Percentiles rank a stretch among this genome's conserved stretches.
Evolutionary conservation across 139 green algal genomes (phyloP).

Genomic region (Marvania coccoides): DNA sequence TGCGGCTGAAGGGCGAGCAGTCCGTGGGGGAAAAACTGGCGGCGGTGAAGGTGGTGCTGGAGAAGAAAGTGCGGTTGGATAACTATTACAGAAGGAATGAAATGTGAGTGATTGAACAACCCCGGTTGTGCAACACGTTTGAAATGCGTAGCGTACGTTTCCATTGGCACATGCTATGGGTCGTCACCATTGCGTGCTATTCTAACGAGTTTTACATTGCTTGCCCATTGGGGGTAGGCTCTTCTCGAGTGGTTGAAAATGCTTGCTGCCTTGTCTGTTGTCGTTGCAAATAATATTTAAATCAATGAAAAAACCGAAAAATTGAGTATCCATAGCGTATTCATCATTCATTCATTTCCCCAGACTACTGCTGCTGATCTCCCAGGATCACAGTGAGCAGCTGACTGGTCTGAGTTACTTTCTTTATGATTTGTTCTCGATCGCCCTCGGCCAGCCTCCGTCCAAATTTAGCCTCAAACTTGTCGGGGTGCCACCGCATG

Average conservation of each 20-base stretch:
- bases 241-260: too few species aligned
- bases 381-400: constrained; percentile 27
- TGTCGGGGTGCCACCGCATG: constrained; percentile 55
- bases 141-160: too few species aligned
- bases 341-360: too few species aligned
- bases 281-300: too few species aligned
- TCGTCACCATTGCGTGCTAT: too few species aligned
- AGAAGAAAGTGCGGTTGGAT: not conserved
- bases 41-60: not conserved
- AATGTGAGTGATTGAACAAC: not conserved
- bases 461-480: constrained; percentile 40
- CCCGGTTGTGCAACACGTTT: too few species aligned
- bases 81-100: not conserved
- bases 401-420: constrained; percentile 37
- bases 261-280: too few species aligned
- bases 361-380: not conserved
- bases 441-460: constrained; percentile 19
- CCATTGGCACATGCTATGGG: too few species aligned
- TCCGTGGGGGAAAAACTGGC: not conserved
- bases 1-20: not conserved
- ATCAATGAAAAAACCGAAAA: not conserved
- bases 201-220: too few species aligned
- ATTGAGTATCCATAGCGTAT: not conserved
- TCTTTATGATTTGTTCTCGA: constrained; percentile 7
- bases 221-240: too few species aligned